Base-by-base conservation (phyloP, 1,284 basidiomycete genomes). In the Melanopsichium pennsylvanicum region DNA sequence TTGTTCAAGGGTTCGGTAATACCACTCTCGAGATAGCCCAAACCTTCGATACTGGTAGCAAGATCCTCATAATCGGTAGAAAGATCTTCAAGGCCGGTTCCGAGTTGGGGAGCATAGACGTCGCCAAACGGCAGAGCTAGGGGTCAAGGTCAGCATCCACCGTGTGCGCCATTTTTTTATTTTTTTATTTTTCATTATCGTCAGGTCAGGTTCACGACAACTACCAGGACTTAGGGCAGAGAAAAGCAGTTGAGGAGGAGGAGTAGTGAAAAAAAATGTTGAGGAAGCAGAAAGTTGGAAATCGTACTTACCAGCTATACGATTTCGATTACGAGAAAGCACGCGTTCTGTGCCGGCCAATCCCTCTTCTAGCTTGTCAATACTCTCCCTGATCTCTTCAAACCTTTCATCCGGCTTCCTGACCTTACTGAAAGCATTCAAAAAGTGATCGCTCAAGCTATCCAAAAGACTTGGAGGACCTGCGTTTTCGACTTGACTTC, bases 401-500 rank as follows among this genome's bases (percentile, higher is more conserved):
- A 98, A 99, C 21, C 94, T 87, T 72, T 93, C 92, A 76, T 99
- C 95, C 0, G 95, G 95, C 82, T 98, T 98, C 63, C 92, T 88
- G 16, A 98, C 92, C 43, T 91, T 90, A 18, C 92, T 87, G 79
- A 97, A 97, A 0, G 92, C 92, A 78, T 97, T 97, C 48, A 99
- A 85, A 27, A 98, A 87, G 12, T 92, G 93, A 82, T 99, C 95
- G 34, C 93, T 94, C 47, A 98, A 85, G 67, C 91, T 93, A 83
- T 98, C 95, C 9, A 81, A 51, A 6, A 81, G 39, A 18, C 73
- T 69, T 2, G 56, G 59, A 5, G 70, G 58, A 31, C 59, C 45
- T 0, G 67, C 47, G 8, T 60, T 63, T 21, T 70, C 61, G n/a
- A 58, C 52, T 25, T 55, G 62, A 34, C 23, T 54, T 13, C 51